Base-by-base conservation (phyloP, 495 filamentous ascomycete species). In the Corynascus novoguineensis region DNA sequence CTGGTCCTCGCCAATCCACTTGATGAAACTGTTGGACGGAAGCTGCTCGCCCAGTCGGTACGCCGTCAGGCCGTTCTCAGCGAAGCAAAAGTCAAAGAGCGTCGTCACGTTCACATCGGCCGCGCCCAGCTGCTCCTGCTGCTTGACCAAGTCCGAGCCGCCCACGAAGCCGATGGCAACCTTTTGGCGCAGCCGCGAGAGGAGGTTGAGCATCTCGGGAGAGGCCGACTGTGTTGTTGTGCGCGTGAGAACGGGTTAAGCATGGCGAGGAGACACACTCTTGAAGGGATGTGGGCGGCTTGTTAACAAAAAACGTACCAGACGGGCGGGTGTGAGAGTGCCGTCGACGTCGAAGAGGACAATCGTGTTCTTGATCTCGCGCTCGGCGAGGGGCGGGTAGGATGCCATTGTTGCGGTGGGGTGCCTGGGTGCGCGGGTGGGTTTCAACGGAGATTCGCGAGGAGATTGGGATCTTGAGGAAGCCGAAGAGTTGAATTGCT, bases 11-110 rank as follows among this genome's bases (percentile, higher is more conserved):
- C 93, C 93, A 56, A 98, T 73, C 87, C 88, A 96, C 57, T 81
- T 68, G 73, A 98, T 97, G 81, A 97, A 98, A 73, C 78, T 86
- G 65, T 84, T 84, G 62, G 81, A 83, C 2, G 85, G 74, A 17
- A 98, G 80, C 49, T 78, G 75, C 63, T 81, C 68, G 59, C 92
- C 92, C 64, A 89, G 67, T 60, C 88, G 89, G 77, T 78, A 93
- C n/a, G 92, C 92, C 0, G 86, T 92, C 55, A 98, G 82, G 2
- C 93, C 92, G 74, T 97, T 97, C 75, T 97, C 92, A 51, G 89
- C 74, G 77, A 97, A 97, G 78, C 87, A 92, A 75, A 89, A 97
- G 75, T 97, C 92, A 76, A 97, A 98, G 56, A 97, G 83, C 38
- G 81, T 69, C 6, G 83, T 89, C 8, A 92, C 89, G 65, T 83